Evolutionary conservation across 768 basidiomycete genomes (phyloP).

Genomic region (Amylocystis lapponica): DNA sequence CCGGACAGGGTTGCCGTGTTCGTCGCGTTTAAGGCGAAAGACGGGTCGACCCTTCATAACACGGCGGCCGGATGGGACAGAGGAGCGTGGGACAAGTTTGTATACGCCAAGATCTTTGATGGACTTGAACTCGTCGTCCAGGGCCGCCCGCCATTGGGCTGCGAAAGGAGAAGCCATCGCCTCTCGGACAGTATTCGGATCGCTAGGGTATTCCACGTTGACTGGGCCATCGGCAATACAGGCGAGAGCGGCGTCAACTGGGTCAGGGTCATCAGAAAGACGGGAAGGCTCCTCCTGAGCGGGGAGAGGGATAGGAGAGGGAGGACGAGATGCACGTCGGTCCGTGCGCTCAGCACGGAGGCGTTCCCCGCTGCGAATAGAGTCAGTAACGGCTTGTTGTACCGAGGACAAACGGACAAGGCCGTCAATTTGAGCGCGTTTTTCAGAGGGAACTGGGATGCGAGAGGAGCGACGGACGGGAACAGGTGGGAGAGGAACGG

Average conservation of each 20-base stretch:
- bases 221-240: conserved; percentile 11
- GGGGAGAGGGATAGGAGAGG: not conserved
- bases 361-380: not conserved
- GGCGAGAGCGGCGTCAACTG: not conserved
- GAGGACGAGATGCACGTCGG: not conserved
- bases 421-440: conserved; percentile 6
- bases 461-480: not conserved
- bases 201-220: conserved; percentile 13
- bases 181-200: conserved; percentile 15
- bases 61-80: conserved; percentile 3
- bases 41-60: conserved; percentile 19
- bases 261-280: not conserved
- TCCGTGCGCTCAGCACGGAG: not conserved
- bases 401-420: not conserved
- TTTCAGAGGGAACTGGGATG: conserved; percentile 5
- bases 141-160: conserved; percentile 17
- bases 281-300: conserved; percentile 8
- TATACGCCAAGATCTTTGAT: conserved; percentile 15
- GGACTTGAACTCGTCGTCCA: conserved; percentile 17
- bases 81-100: conserved; percentile 18
- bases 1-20: conserved; percentile 11
- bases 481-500: not conserved
- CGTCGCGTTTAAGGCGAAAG: conserved; percentile 21
- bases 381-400: conserved; percentile 3
- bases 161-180: conserved; percentile 15